Evolutionary conservation across 352 stramenopile genomes (phyloP), one percentile per base, ranked within the genome.

Genomic region (Phytophthora ramorum): DNA sequence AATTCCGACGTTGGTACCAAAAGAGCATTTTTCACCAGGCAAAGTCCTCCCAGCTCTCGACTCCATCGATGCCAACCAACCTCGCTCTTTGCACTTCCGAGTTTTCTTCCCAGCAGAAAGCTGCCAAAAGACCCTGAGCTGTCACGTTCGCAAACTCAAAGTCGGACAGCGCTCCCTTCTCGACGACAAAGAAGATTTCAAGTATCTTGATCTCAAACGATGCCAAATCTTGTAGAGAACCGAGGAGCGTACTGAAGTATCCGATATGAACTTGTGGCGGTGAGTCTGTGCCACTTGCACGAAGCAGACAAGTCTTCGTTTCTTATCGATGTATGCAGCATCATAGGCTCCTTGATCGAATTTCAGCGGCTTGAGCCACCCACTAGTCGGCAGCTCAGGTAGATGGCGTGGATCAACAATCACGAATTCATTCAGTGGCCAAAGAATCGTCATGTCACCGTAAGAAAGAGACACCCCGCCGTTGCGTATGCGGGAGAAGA

Each of bases 121-220:
- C 9, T 8, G 13, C 8, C 37, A 58, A n/a, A 8, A 38, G 9
- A 9, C 52, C 46, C 24, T 49, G 16, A 40, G 44, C 45, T 17
- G 26, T 58, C 0, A 58, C 46, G 7, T 7, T 28, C 1, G 43
- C 46, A 30, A 58, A 40, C 8, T 28, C 22, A n/a, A 63, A 63
- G 22, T 38, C 14, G 17, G 13, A 2, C 34, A 63, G 16, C 30
- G 17, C 9, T 20, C 46, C 5, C 4, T 13, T 20, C 12, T 69
- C 52, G n/a, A 63, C 20, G 43, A 58, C 14, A 10, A 63, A n/a
- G 37, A 69, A 52, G n/a, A 63, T 63, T 20, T 69, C 52, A 1
- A 63, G 24, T 3, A 24, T 63, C 14, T 58, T 40, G 17, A 63
- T 16, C 32, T 34, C 17, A 53, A 34, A 43, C 22, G 37, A 12